Percentiles rank a stretch among this genome's conserved stretches.
These are phyloP conservation scores for Ceratocystis diversiconidia DNA, from an alignment of 2,329 filamentous ascomycete genomes.

Conservation along the genomic window DNA sequence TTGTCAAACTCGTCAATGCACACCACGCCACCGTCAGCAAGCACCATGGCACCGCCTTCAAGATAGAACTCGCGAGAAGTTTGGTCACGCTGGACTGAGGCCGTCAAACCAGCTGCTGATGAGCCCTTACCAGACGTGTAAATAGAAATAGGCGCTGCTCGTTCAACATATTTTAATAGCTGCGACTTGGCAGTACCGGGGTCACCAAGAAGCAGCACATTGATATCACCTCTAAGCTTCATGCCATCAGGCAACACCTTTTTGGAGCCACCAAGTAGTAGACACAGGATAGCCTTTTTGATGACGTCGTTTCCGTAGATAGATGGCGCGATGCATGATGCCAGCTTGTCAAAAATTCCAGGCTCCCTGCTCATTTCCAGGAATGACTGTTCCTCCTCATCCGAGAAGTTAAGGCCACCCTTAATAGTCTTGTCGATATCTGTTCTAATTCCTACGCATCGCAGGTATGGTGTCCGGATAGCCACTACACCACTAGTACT, in stretches of 20 bases:
- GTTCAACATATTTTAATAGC: constrained; percentile 91
- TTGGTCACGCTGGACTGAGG: constrained; percentile 86
- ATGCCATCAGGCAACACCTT: constrained; percentile 96
- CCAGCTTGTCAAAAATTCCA: constrained; percentile 83
- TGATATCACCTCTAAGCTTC: constrained; percentile 95
- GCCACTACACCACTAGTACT: constrained; percentile 69
- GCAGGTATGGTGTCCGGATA: constrained; percentile 86
- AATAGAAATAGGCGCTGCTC: constrained; percentile 89
- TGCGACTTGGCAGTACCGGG: constrained; percentile 98
- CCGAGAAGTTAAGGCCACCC: constrained; percentile 69
- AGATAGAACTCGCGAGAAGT: constrained; percentile 93
- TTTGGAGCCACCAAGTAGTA: constrained; percentile 88
- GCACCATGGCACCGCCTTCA: constrained; percentile 95
- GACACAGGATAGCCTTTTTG: constrained; percentile 90
- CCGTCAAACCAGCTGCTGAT: constrained; percentile 90
- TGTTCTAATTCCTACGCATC: constrained; percentile 81
- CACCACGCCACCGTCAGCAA: constrained; percentile 90
- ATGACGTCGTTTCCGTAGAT: constrained; percentile 95
- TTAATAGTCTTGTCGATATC: constrained; percentile 83
- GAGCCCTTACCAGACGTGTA: constrained; percentile 98
- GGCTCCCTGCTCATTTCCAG: constrained; percentile 76
- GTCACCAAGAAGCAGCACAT: constrained; percentile 89
- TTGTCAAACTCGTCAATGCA: constrained; percentile 99
- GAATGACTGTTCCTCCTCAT: constrained; percentile 96
- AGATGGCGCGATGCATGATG: constrained; percentile 86